Conservation (phyloP, 2,329 filamentous ascomycete species). For the Pezicula neosporulosa region DNA sequence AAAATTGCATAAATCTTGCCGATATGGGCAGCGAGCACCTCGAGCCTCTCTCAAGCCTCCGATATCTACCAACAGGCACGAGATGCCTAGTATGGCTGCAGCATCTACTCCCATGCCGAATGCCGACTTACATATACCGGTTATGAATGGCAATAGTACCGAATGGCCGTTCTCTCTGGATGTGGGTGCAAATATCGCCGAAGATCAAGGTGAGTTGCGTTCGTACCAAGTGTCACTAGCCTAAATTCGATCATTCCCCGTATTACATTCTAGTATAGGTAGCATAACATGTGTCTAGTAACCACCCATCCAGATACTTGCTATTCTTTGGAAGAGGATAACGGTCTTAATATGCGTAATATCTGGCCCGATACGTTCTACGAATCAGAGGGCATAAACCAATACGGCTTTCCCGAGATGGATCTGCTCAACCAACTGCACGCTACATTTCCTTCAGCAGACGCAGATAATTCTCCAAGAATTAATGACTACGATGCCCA, state of each 20-base stretch:
- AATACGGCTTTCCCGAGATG: neutral
- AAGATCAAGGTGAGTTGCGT: neutral
- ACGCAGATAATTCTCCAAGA: neutral
- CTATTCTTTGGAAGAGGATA: neutral
- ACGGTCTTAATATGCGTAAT: neutral
- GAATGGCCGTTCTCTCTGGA: neutral
- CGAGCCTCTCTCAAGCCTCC: conserved; percentile 1
- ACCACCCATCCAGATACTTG: neutral
- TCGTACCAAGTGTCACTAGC: no score
- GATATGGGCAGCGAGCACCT: conserved; percentile 3
- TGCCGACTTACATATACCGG: neutral
- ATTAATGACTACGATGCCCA: neutral
- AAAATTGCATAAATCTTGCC: conserved; percentile 6
- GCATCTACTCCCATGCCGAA: neutral
- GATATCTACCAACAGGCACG: neutral
- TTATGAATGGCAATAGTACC: neutral
- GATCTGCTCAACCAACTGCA: neutral
- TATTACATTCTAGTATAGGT: neutral
- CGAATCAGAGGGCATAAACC: neutral
- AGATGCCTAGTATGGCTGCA: no score
- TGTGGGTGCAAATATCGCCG: neutral
- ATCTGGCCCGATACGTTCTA: neutral
- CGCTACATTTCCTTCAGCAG: neutral
- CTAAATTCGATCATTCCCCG: no score
- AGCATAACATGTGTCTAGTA: neutral